Evolutionary conservation across 2,329 filamentous ascomycete species (phyloP), one percentile per base, ranked within the genome.

Genomic region (Monascus ruber): DNA sequence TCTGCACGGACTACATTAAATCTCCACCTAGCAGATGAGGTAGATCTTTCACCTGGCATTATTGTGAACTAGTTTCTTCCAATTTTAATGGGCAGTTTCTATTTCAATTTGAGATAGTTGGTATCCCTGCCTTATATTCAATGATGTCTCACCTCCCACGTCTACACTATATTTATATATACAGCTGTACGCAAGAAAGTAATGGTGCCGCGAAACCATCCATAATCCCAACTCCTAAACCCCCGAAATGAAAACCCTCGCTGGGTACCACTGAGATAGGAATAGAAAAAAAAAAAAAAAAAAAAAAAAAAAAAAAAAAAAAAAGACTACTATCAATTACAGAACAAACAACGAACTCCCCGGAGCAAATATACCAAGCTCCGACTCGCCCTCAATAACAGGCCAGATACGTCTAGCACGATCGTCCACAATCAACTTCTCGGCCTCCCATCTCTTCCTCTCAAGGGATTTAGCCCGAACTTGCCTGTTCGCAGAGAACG

Each of bases 381-480:
- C 47, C 6, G 51, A 49, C 36, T 60, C 56, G 2, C 50, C 55
- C 34, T 58, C 58, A 24, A 60, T 49, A 10, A 58, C 36, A 17
- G 57, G 52, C 40, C 50, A 47, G 33, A 64, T 45, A 32, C 44
- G 42, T 10, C 48, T 53, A 10, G 54, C 52, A 2, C 63, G 52
- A 40, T 63, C 62, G 34, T 62, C 50, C 8, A 66, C 41, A 36
- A 65, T 56, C 41, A 59, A 48, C 34, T 54, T 46, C 42, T 66
- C 63, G n/a, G 63, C 61, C 41, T 65, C 55, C 63, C 63, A 65
- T 27, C 59, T 46, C 35, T 54, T 58, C 17, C 60, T 48, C 32
- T 59, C 47, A 10, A 54, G 45, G 2, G 50, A 39, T 42, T 59
- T 62, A 7, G 47, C 46, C 31, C 56, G 42, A 2, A 50, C 47